phyloP scores from a whole-genome alignment of 345 rosid species.

The Hevea brasiliensis region DNA sequence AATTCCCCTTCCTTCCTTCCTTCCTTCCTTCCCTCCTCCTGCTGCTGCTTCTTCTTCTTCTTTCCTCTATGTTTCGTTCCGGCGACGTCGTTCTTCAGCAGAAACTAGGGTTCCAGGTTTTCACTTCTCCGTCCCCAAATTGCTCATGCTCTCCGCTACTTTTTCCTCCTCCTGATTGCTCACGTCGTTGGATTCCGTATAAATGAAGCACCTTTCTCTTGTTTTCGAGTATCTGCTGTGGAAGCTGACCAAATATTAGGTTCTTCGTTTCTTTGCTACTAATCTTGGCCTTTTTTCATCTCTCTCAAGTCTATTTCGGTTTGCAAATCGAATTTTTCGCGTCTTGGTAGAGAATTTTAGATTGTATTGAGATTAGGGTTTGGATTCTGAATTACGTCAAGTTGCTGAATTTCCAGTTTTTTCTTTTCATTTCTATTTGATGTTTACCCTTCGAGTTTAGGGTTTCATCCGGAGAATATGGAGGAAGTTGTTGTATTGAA shows the following conservation, averaged over 20 bases:
- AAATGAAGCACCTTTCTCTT: conserved; percentile 22
- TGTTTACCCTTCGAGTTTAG: too few relatives aligned
- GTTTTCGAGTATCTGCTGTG: conserved; percentile 8
- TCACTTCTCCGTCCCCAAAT: background rate
- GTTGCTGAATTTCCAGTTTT: background rate
- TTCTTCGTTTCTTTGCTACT: background rate
- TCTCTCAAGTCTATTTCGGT: background rate
- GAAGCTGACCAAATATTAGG: conserved; percentile 17
- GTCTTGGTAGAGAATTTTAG: background rate
- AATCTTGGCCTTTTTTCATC: conserved; percentile 2
- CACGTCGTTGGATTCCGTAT: conserved; percentile 8
- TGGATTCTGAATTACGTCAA: background rate
- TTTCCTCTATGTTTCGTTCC: background rate
- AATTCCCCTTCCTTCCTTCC: background rate
- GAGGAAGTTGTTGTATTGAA: background rate
- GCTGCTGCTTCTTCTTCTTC: too few relatives aligned
- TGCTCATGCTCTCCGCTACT: background rate
- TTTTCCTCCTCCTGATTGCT: background rate
- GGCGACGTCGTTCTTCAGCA: background rate
- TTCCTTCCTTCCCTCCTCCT: background rate
- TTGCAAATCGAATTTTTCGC: conserved; percentile 11
- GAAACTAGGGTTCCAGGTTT: conserved; percentile 21
- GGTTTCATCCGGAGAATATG: background rate
- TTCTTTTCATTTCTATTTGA: background rate
- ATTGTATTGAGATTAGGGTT: conserved; percentile 5